Base-by-base conservation (phyloP, 2,329 filamentous ascomycete genomes). In the Trichoderma harzianum region DNA sequence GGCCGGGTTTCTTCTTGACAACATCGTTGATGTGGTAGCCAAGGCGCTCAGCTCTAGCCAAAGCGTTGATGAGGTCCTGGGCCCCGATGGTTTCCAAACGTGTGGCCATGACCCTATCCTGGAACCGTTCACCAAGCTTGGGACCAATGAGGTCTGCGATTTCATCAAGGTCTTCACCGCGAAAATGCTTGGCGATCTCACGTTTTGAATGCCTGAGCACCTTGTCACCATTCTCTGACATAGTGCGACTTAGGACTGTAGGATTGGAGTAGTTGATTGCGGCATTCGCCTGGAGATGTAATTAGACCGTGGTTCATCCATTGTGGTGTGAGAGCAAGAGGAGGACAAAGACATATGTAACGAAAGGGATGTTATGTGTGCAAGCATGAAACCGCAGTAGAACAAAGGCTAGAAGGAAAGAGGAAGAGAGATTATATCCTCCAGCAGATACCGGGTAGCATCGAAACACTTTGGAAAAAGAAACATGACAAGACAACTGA, bases 1-100 rank as follows among this genome's bases (percentile, higher is more conserved):
- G 70, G 16, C 75, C 73, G 12, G 72, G 78, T 51, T 72, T 79
- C 64, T 69, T 66, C 36, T 85, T 83, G 14, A 88, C 79, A 3
- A 87, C 80, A 69, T 89, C 88, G 36, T 80, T 79, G 0, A 81
- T 79, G 64, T 88, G 84, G 70, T 89, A 90, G 2, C 88, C 88
- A 0, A 90, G 82, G 3, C 88, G 86, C 74, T 88, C 86, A 1
- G 87, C 87, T 43, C 84, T 82, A 2, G 87, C 87, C 24, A 90
- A 82, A 16, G 87, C 86, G 71, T 89, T 89, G 68, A 90, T 85
- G 3, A 90, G 82, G 16, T 84, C 82, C 30, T 86, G 83, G 1
- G 86, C 87, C 11, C 84, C 83, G 66, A 90, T 89, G 2, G 86
- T 87, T 60, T 82, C 81, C 4, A 90, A 80, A 0, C 88, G 85